Base-by-base conservation (phyloP, 2,329 filamentous ascomycete species). In the Pseudopithomyces maydicus region DNA sequence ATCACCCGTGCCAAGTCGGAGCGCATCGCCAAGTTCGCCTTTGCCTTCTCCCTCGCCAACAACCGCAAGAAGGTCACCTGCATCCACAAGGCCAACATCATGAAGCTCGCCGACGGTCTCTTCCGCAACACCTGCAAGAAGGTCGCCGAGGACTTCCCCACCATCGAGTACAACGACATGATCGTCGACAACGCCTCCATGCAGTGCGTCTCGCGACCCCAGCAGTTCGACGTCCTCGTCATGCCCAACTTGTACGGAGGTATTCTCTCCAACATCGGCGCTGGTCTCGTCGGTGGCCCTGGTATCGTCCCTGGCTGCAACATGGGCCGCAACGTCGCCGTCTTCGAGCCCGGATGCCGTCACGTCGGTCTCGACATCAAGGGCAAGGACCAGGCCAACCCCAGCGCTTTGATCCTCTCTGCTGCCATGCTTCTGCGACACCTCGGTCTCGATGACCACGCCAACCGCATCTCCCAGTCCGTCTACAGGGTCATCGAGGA, bases 71-170 rank as follows among this genome's bases (percentile, higher is more conserved):
- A 98, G 90, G 92, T 99, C 56, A 98, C 95, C 68, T 97, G 94
- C 84, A 98, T 99, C 77, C 95, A 99, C 90, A 99, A 99, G 87
- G 95, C 95, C 82, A 99, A 99, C 86, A 99, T 99, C 84, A 99
- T 99, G 95, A 99, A 99, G 87, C 86, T 99, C 58, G 94, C 93
- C 78, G 95, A 99, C 72, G 95, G 95, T 81, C 90, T 99, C 56
- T 99, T 99, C 91, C 90, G 95, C 79, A 94, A 89, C 83, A 98
- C 95, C 69, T 96, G 98, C 86, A 92, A 96, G 84, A 85, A 88
- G 74, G 88, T 95, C 68, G 91, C 92, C 67, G 90, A 96, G 84
- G 92, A 97, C 79, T 99, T 95, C 84, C 94, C 95, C 58, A 96
- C 91, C 62, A 85, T 99, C 70, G 91, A 97, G 84, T 90, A 89